Percentiles rank a stretch among this genome's conserved stretches.
Evolutionary conservation across 306 rosid genomes (phyloP).

Genomic region (Carpinus viminea): DNA sequence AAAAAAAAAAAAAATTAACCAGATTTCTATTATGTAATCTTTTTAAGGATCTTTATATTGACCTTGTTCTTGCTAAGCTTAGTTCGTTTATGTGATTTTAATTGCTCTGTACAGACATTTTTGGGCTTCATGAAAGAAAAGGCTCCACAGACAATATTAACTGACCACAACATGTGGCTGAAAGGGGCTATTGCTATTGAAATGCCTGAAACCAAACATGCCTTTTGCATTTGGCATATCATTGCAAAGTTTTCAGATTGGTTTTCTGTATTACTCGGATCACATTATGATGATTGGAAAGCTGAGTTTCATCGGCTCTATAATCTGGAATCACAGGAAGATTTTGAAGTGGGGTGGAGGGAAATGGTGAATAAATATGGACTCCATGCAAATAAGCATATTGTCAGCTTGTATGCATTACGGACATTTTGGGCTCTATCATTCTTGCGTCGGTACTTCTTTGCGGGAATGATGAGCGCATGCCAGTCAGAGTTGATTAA

Average conservation of each 20-base stretch:
- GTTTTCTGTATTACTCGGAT: slow-evolving; percentile 70
- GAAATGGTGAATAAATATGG: slow-evolving; percentile 69
- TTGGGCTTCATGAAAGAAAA: slow-evolving; percentile 79
- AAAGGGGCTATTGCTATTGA: slow-evolving; percentile 76
- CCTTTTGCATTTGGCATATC: slow-evolving; percentile 85
- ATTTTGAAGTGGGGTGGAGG: slow-evolving; percentile 77
- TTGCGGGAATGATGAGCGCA: slow-evolving; percentile 69
- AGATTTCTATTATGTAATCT: slow-evolving; percentile 20
- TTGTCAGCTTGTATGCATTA: slow-evolving; percentile 67
- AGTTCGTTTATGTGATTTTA: background rate
- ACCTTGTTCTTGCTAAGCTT: slow-evolving; percentile 1
- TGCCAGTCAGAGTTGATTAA: slow-evolving; percentile 58
- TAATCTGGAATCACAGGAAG: slow-evolving; percentile 63
- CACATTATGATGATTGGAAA: slow-evolving; percentile 83
- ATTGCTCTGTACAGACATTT: slow-evolving; percentile 54
- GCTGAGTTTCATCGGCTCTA: slow-evolving; percentile 73
- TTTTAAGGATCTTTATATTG: slow-evolving; percentile 10
- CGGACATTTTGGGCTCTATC: slow-evolving; percentile 80
- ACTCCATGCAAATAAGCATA: slow-evolving; percentile 71
- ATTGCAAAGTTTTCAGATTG: slow-evolving; percentile 81
- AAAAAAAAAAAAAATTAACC: background rate
- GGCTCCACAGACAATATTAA: slow-evolving; percentile 74
- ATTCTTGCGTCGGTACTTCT: slow-evolving; percentile 73
- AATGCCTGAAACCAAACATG: slow-evolving; percentile 71
- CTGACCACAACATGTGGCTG: slow-evolving; percentile 89